A percentile compares a stretch with the other conserved stretches of the same genome.
Conservation (phyloP, 176 grass and related monocot genomes). For the Panicum miliaceum region DNA sequence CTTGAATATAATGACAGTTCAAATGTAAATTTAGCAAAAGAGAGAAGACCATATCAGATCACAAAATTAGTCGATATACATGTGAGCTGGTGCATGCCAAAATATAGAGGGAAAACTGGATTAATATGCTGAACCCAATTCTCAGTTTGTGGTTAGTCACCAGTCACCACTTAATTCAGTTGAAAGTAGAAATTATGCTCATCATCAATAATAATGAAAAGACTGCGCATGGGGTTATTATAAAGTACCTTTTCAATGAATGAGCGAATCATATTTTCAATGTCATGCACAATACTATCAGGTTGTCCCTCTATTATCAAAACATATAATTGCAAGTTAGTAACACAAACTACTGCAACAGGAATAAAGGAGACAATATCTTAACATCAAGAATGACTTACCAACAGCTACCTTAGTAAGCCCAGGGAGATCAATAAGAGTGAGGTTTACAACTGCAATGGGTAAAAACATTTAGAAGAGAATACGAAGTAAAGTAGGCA, state of each 20-base stretch:
- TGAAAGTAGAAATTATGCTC: neutral
- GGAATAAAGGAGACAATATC: conserved; percentile 13
- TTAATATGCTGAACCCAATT: neutral
- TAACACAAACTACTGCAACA: conserved; percentile 31
- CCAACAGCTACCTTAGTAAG: conserved; percentile 94
- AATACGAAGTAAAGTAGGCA: conserved; percentile 18
- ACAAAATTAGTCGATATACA: neutral
- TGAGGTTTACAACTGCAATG: conserved; percentile 85
- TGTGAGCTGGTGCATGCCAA: neutral
- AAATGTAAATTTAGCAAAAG: neutral
- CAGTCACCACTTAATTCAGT: neutral
- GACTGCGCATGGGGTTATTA: neutral
- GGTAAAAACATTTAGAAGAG: conserved; percentile 13
- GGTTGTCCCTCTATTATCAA: conserved; percentile 71
- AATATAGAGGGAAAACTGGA: neutral
- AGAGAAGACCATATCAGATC: neutral
- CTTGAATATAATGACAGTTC: neutral
- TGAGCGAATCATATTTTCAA: conserved; percentile 91
- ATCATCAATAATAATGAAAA: conserved; percentile 28
- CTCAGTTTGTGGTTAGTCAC: neutral
- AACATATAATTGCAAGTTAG: conserved; percentile 21
- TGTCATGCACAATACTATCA: conserved; percentile 76
- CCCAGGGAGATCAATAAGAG: conserved; percentile 95
- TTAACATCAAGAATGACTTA: conserved; percentile 46
- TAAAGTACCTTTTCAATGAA: conserved; percentile 88